A percentile compares a stretch with the other conserved stretches of the same genome.
phyloP scores from a whole-genome alignment of 2,329 filamentous ascomycete genomes.

The Ophiostoma triangulosporum region DNA sequence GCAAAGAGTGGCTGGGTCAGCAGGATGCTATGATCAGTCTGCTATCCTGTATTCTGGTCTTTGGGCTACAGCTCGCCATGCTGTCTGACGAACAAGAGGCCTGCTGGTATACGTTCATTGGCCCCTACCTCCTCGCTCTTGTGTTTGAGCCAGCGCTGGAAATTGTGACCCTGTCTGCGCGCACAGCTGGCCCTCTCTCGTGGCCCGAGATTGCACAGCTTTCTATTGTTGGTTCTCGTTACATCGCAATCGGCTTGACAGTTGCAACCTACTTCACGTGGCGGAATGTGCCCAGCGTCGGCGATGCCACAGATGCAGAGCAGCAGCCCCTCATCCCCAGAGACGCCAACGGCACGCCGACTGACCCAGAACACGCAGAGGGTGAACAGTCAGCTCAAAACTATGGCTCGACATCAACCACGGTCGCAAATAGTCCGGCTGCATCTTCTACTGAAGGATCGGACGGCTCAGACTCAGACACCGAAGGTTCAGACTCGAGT shows the following conservation, averaged over 20 bases:
- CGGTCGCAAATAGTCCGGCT: constrained; percentile 11
- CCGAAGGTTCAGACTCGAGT: background rate
- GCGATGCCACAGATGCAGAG: constrained; percentile 20
- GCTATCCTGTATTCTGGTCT: constrained; percentile 50
- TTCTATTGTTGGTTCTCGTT: constrained; percentile 21
- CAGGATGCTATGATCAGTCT: constrained; percentile 41
- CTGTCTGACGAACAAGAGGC: constrained; percentile 36
- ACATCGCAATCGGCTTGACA: constrained; percentile 22
- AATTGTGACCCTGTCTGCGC: constrained; percentile 15
- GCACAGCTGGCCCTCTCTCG: constrained; percentile 5
- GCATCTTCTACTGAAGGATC: constrained; percentile 24
- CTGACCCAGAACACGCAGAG: constrained; percentile 4
- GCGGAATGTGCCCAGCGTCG: constrained; percentile 11
- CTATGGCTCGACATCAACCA: constrained; percentile 29
- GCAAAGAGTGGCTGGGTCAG: constrained; percentile 27
- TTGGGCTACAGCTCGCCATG: constrained; percentile 43
- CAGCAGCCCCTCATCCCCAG: constrained; percentile 42
- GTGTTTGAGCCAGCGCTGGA: constrained; percentile 37
- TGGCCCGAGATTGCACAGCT: constrained; percentile 19
- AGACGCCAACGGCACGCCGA: constrained; percentile 16
- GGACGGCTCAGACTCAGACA: constrained; percentile 20
- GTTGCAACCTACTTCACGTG: constrained; percentile 21
- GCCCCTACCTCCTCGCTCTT: constrained; percentile 46
- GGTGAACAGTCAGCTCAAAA: constrained; percentile 12
- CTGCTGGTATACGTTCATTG: constrained; percentile 50